phyloP scores from a whole-genome alignment of 345 rosid genomes.

The Ailanthus altissimus region DNA sequence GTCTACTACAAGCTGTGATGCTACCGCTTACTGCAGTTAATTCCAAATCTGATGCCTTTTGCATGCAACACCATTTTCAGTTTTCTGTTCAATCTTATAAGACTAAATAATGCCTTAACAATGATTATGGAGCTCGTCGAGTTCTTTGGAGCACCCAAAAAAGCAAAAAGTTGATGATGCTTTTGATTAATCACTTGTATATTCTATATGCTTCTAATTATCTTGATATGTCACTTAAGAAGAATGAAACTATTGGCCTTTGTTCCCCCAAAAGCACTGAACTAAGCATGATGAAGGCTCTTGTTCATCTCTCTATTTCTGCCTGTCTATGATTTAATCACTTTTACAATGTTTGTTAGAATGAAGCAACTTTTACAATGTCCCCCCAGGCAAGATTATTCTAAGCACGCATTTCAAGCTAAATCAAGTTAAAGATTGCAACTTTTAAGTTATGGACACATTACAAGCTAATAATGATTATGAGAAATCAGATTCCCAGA shows the following conservation, averaged over 20 bases:
- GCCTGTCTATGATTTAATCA: background rate
- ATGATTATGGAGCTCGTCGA: too few species aligned
- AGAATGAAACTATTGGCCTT: too few species aligned
- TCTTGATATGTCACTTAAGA: background rate
- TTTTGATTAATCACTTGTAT: too few species aligned
- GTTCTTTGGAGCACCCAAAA: too few species aligned
- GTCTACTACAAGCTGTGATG: background rate
- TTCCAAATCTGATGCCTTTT: background rate
- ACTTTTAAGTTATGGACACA: background rate
- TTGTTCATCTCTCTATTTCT: background rate
- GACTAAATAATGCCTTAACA: too few species aligned
- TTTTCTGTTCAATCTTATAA: background rate
- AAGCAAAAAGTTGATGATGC: too few species aligned
- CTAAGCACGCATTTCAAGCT: background rate
- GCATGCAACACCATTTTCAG: background rate
- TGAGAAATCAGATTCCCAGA: background rate
- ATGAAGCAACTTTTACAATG: too few species aligned
- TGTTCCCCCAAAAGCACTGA: background rate
- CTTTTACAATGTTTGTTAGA: background rate
- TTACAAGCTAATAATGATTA: background rate
- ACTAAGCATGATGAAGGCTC: background rate
- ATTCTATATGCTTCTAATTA: background rate
- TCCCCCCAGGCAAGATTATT: too few species aligned
- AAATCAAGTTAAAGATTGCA: conserved; percentile 8
- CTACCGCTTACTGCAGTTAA: background rate